Conservation (phyloP, 306 rosid genomes). For the Bauhinia variegata region DNA sequence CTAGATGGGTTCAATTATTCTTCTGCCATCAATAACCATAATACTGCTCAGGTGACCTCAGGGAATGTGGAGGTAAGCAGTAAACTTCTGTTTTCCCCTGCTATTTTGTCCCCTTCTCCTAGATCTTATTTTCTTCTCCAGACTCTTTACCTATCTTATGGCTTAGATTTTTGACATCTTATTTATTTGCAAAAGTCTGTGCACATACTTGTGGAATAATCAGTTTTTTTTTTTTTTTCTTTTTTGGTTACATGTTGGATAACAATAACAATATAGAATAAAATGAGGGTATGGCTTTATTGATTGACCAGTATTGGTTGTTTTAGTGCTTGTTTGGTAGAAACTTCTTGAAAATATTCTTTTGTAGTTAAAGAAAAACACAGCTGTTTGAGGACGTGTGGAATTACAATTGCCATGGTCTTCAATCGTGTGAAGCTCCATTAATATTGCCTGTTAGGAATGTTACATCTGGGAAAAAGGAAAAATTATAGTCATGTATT, state of each 20-base stretch:
- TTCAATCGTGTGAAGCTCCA: neutral
- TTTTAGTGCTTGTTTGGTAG: neutral
- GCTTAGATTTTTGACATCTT: no score
- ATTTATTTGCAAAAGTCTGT: neutral
- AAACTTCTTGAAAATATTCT: neutral
- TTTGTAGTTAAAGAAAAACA: neutral
- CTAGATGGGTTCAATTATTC: conserved; percentile 68
- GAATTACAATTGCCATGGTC: neutral
- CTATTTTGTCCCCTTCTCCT: no score
- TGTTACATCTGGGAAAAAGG: neutral
- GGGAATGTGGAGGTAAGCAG: conserved; percentile 76
- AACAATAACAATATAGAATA: no score
- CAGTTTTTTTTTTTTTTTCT: neutral
- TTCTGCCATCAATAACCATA: conserved; percentile 56
- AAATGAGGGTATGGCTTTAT: no score
- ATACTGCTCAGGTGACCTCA: conserved; percentile 50
- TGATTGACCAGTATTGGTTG: neutral
- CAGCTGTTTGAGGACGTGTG: neutral
- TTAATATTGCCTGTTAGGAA: neutral
- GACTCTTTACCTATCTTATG: no score
- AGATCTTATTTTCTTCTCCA: no score
- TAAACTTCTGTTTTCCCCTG: neutral
- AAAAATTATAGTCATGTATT: neutral
- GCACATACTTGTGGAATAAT: neutral
- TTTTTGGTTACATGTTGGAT: no score